Base-by-base conservation (phyloP, 257 asterid genomes). In the Gentiana macrophylla region DNA sequence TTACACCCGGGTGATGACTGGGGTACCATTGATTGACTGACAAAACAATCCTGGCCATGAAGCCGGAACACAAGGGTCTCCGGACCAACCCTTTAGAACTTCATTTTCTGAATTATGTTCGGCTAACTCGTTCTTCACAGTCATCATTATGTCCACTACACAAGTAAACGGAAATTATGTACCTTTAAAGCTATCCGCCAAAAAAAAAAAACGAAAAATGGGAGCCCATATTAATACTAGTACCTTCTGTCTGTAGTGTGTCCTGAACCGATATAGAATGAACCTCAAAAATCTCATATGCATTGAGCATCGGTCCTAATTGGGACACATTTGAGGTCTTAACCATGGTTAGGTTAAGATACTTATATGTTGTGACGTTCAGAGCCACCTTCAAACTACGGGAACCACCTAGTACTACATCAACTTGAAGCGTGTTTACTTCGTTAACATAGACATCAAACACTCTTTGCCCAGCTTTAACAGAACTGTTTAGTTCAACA, bases 51-150 rank as follows among this genome's bases (percentile, higher is more conserved):
- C 87, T 3, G 62, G 72, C 95, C 95, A 83, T 43, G 80, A 77
- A 73, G 62, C 67, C 44, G 95, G 95, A 64, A 73, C 70, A 62
- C 95, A 86, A 33, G 95, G 93, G 54, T 86, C 85, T 55, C 89
- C 83, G 2, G 73, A 61, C 93, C 95, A 86, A 46, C 79, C 70
- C 72, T 43, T 60, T 54, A 80, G 60, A 46, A 71, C 51, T 66
- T 74, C 74, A 62, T 61, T 83, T 11, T 66, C 81, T 60, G 70
- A 75, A 72, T 86, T 86, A 61, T 51, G 52, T 59, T 63, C 56
- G 63, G 63, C 70, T 49, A 86, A 64, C 67, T 81, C 91, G 57
- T 68, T 68, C 78, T 74, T 86, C 86, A 83, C 79, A 61, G 70
- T 64, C 51, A 9, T 54, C 51, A 77, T 75, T 53, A 61, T 69